Conservation (phyloP, 2,329 filamentous ascomycete species). For the Sphaerulina musiva region DNA sequence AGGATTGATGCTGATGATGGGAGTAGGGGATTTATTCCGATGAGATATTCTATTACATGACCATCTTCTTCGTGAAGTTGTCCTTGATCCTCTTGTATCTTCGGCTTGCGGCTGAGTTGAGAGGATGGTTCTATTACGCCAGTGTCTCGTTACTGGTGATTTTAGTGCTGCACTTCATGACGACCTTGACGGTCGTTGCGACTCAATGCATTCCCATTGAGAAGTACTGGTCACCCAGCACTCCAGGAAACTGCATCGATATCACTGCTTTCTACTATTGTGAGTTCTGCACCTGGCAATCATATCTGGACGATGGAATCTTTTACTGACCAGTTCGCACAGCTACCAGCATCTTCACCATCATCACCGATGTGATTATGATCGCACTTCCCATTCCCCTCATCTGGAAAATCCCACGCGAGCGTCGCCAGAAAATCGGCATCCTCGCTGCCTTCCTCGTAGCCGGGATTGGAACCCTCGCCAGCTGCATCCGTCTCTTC, state of each 20-base stretch:
- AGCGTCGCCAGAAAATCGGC: slow-evolving; percentile 31
- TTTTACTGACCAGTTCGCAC: neutral
- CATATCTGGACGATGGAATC: neutral
- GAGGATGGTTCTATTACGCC: slow-evolving; percentile 19
- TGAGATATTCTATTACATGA: slow-evolving; percentile 37
- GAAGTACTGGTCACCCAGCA: slow-evolving; percentile 30
- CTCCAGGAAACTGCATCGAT: slow-evolving; percentile 33
- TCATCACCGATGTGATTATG: slow-evolving; percentile 35
- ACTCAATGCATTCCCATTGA: slow-evolving; percentile 35
- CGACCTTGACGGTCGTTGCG: slow-evolving; percentile 33
- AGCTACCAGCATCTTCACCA: slow-evolving; percentile 33
- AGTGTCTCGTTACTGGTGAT: slow-evolving; percentile 33
- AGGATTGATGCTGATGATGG: neutral
- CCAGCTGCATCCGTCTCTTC: slow-evolving; percentile 30
- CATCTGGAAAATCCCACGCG: slow-evolving; percentile 34
- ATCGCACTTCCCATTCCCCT: slow-evolving; percentile 37
- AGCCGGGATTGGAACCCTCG: slow-evolving; percentile 26
- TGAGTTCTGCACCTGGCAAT: slow-evolving; percentile 4
- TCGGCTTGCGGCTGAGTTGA: slow-evolving; percentile 30
- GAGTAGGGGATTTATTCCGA: slow-evolving; percentile 23
- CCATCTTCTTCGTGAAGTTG: slow-evolving; percentile 39
- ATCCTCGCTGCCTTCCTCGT: slow-evolving; percentile 28
- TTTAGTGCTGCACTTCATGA: slow-evolving; percentile 32
- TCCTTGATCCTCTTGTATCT: slow-evolving; percentile 38
- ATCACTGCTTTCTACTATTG: slow-evolving; percentile 33